Conservation (phyloP, 1,139 yeast genomes). For the Wickerhamomyces sp. region DNA sequence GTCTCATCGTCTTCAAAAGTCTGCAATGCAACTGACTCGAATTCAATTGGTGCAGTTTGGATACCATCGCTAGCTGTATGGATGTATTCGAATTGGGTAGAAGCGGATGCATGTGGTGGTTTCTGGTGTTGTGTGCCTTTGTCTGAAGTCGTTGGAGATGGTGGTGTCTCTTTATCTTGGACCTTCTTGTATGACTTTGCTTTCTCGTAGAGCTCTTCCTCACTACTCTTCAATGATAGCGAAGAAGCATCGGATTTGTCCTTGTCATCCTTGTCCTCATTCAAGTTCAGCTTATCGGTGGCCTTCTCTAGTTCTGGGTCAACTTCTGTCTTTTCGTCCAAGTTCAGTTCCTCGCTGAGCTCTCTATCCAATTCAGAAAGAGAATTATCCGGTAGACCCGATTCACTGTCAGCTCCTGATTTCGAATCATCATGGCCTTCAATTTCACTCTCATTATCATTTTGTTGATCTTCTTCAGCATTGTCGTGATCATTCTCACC, state of each 20-base stretch:
- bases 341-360: slow-evolving; percentile 1
- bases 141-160: background rate
- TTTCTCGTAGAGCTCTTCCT: slow-evolving; percentile 9
- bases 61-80: slow-evolving; percentile 1
- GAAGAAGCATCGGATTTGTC: background rate
- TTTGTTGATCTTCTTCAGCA: background rate
- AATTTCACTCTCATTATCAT: slow-evolving; percentile 1
- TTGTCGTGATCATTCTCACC: slow-evolving; percentile 1
- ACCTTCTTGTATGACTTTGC: slow-evolving; percentile 5
- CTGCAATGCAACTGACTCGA: slow-evolving; percentile 18
- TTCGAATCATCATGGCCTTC: slow-evolving; percentile 8
- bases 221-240: slow-evolving; percentile 10
- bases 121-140: background rate
- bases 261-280: background rate
- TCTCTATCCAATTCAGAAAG: slow-evolving; percentile 2
- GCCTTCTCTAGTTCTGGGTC: background rate
- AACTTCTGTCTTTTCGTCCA: slow-evolving; percentile 1
- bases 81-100: background rate
- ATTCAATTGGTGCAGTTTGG: slow-evolving; percentile 24
- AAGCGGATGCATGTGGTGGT: background rate
- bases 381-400: slow-evolving; percentile 4
- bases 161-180: background rate
- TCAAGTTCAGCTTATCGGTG: background rate
- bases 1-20: slow-evolving; percentile 36
- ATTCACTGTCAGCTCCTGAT: slow-evolving; percentile 8